Conservation (phyloP, 2,329 filamentous ascomycete genomes). For the Monosporascus sp. region DNA sequence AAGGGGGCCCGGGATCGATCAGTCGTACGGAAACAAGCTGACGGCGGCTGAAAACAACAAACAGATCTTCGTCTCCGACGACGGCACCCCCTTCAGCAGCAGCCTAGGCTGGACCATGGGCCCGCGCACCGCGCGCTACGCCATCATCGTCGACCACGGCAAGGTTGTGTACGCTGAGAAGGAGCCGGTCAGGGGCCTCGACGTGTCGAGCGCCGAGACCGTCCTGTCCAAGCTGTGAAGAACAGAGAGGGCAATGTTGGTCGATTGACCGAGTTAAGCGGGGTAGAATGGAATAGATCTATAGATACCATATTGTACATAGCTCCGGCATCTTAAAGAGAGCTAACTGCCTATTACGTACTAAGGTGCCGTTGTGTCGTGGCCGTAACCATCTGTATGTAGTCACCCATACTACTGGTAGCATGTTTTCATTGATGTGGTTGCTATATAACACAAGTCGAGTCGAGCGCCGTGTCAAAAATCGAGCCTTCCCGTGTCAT, state of each 20-base stretch:
- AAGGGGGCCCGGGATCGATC: background rate
- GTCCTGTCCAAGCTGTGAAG: conserved; percentile 48
- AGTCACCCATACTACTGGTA: too few relatives aligned
- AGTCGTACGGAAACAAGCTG: background rate
- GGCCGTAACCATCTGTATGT: too few relatives aligned
- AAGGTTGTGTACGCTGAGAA: conserved; percentile 77
- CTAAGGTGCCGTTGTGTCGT: too few relatives aligned
- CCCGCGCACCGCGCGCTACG: conserved; percentile 72
- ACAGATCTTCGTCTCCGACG: conserved; percentile 71
- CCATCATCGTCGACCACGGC: conserved; percentile 75
- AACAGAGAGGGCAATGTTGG: background rate
- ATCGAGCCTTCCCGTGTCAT: too few relatives aligned
- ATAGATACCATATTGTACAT: background rate
- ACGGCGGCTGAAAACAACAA: conserved; percentile 5
- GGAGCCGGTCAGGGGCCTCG: conserved; percentile 46
- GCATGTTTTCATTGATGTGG: too few relatives aligned
- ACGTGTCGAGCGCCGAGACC: conserved; percentile 45
- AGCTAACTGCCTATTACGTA: too few relatives aligned
- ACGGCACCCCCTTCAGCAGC: conserved; percentile 65
- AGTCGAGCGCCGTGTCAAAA: too few relatives aligned
- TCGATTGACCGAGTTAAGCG: too few relatives aligned
- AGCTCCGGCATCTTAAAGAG: too few relatives aligned
- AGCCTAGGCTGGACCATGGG: conserved; percentile 71
- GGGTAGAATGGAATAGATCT: background rate
- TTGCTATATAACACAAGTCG: too few relatives aligned